A percentile compares a stretch with the other conserved stretches of the same genome.
phyloP scores from a whole-genome alignment of 352 stramenopile genomes.

The Plasmopara halstedii region DNA sequence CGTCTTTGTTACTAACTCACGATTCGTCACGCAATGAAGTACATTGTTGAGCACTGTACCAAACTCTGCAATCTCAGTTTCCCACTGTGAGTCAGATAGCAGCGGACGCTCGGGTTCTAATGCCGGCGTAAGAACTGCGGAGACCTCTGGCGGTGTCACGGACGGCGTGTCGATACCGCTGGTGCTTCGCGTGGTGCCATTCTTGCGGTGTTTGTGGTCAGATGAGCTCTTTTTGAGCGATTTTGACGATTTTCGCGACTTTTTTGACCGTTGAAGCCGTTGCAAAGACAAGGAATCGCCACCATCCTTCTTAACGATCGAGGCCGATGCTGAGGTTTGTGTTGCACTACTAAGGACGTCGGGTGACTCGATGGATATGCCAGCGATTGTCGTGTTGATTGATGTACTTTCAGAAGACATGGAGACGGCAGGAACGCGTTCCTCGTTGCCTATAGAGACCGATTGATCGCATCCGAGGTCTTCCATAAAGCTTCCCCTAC shows the following conservation, averaged over 20 bases:
- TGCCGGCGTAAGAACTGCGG: not conserved
- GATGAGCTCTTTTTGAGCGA: not conserved
- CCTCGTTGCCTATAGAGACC: constrained; percentile 7
- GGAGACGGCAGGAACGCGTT: not conserved
- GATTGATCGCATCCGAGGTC: constrained; percentile 14
- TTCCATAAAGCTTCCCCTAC: constrained; percentile 15
- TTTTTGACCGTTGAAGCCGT: constrained; percentile 8
- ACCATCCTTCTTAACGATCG: not conserved
- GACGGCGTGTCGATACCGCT: constrained; percentile 11
- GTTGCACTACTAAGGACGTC: not conserved
- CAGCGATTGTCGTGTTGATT: constrained; percentile 1
- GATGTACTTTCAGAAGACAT: not conserved
- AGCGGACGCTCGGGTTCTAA: constrained; percentile 21
- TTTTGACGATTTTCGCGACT: constrained; percentile 5
- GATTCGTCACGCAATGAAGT: constrained; percentile 55
- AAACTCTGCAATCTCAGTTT: constrained; percentile 72
- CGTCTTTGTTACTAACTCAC: constrained; percentile 65
- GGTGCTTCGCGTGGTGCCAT: constrained; percentile 1
- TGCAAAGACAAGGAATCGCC: constrained; percentile 4
- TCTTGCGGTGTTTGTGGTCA: constrained; percentile 18
- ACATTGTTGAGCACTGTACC: constrained; percentile 64
- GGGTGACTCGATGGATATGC: not conserved
- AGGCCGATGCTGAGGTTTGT: constrained; percentile 5
- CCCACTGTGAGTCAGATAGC: constrained; percentile 58
- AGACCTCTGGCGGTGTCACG: constrained; percentile 1